Percentiles rank a stretch among this genome's conserved stretches.
phyloP scores from a whole-genome alignment of 495 filamentous ascomycete species.

The Penicillium odoratum region DNA sequence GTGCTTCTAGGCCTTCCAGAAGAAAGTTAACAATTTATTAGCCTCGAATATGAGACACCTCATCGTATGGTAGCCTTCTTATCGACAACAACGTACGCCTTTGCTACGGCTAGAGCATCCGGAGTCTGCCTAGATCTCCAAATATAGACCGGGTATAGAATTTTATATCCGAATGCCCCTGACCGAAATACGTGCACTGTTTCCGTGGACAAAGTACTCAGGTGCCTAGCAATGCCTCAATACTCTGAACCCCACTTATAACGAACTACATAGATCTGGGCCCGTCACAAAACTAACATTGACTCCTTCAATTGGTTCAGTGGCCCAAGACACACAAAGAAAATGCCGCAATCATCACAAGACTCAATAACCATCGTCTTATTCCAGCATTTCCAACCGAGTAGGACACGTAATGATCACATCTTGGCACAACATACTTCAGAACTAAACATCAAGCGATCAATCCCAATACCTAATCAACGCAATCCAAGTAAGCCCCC shows the following conservation, averaged over 20 bases:
- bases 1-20: not conserved
- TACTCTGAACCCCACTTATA: not conserved
- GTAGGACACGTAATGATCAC: slow-evolving; percentile 4
- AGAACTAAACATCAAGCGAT: not conserved
- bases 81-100: not conserved
- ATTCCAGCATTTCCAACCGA: not conserved
- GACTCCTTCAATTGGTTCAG: not conserved
- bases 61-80: not conserved
- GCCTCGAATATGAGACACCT: not conserved
- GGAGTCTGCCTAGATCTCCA: not conserved
- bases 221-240: not conserved
- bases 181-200: not conserved
- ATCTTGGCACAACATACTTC: slow-evolving; percentile 6
- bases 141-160: not conserved
- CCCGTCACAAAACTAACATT: not conserved
- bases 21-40: not conserved
- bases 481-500: not conserved
- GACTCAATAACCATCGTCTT: not conserved
- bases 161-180: not conserved
- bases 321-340: not conserved
- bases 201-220: not conserved
- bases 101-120: not conserved
- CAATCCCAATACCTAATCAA: not conserved
- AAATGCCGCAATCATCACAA: not conserved
- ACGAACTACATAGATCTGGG: not conserved